These are phyloP conservation scores for Scheffersomyces spartinae DNA, from an alignment of 805 yeast genomes.

Conservation along the genomic window DNA sequence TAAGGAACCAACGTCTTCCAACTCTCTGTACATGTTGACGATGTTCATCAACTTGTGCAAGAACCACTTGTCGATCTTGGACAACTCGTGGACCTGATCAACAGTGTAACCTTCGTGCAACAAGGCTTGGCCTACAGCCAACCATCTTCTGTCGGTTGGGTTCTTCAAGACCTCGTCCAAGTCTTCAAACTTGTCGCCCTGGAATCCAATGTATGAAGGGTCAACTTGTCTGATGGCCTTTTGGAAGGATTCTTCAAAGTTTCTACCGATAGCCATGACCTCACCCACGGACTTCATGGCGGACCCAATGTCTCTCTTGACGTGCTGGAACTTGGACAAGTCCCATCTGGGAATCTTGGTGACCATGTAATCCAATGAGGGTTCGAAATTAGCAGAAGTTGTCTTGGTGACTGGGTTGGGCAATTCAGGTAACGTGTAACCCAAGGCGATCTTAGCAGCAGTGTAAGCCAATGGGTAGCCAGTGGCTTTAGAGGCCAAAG, in stretches of 20 bases:
- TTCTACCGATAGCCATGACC: constrained; percentile 98
- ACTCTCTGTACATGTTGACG: constrained; percentile 75
- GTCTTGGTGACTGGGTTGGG: constrained; percentile 95
- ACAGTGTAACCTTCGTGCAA: constrained; percentile 85
- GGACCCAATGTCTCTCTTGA: constrained; percentile 85
- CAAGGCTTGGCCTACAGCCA: constrained; percentile 96
- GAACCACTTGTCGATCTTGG: constrained; percentile 95
- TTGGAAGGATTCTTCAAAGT: constrained; percentile 94
- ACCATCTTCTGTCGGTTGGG: constrained; percentile 95
- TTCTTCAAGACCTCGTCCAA: constrained; percentile 67
- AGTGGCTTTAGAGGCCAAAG: constrained; percentile 96
- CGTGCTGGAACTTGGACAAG: constrained; percentile 88
- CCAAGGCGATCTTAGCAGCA: constrained; percentile 94
- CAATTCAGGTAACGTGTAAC: constrained; percentile 87
- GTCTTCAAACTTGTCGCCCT: constrained; percentile 69
- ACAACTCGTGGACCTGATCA: constrained; percentile 81
- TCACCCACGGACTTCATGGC: constrained; percentile 99
- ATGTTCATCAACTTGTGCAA: constrained; percentile 85
- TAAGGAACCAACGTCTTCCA: constrained; percentile 43
- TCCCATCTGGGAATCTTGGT: constrained; percentile 99
- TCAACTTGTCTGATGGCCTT: constrained; percentile 95
- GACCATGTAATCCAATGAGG: constrained; percentile 91
- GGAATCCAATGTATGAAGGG: constrained; percentile 84
- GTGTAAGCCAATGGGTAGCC: constrained; percentile 98
- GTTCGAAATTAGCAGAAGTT: constrained; percentile 94